phyloP scores from a whole-genome alignment of 2,329 filamentous ascomycete species.

The Cordyceps farinosa region DNA sequence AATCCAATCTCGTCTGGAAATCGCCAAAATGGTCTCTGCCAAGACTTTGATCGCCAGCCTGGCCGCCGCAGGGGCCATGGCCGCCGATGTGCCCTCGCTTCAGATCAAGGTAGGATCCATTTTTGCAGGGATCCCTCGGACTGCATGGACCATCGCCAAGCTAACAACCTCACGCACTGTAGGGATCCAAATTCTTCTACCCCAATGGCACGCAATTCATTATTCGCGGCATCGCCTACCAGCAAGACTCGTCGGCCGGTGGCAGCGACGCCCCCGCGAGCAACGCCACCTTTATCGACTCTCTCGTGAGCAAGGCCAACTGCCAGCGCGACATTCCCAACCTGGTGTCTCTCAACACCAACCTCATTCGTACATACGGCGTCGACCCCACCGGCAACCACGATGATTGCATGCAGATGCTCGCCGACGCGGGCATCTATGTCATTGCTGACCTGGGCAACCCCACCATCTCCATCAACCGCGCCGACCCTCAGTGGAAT shows the following conservation, averaged over 20 bases:
- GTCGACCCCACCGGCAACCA: constrained; percentile 79
- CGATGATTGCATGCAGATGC: constrained; percentile 75
- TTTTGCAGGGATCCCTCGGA: neutral
- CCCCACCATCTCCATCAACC: constrained; percentile 79
- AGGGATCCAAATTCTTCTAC: constrained; percentile 87
- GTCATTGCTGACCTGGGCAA: constrained; percentile 87
- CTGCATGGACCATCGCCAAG: neutral
- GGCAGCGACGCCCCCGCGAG: constrained; percentile 41
- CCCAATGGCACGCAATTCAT: constrained; percentile 66
- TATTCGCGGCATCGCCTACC: constrained; percentile 93
- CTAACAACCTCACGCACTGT: constrained; percentile 21
- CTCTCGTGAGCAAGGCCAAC: constrained; percentile 64
- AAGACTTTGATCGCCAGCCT: constrained; percentile 34
- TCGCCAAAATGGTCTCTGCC: constrained; percentile 20
- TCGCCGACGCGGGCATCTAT: constrained; percentile 87
- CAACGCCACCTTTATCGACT: constrained; percentile 64
- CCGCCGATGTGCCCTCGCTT: constrained; percentile 53
- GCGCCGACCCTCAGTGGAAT: constrained; percentile 74
- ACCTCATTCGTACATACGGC: constrained; percentile 93
- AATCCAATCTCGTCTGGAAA: neutral
- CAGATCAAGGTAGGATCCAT: constrained; percentile 60
- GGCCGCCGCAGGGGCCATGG: constrained; percentile 39
- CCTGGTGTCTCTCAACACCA: constrained; percentile 75
- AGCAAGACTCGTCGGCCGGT: constrained; percentile 67
- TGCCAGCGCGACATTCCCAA: constrained; percentile 87